phyloP scores from a whole-genome alignment of 148 eudicot species.

The Chenopodium album region DNA sequence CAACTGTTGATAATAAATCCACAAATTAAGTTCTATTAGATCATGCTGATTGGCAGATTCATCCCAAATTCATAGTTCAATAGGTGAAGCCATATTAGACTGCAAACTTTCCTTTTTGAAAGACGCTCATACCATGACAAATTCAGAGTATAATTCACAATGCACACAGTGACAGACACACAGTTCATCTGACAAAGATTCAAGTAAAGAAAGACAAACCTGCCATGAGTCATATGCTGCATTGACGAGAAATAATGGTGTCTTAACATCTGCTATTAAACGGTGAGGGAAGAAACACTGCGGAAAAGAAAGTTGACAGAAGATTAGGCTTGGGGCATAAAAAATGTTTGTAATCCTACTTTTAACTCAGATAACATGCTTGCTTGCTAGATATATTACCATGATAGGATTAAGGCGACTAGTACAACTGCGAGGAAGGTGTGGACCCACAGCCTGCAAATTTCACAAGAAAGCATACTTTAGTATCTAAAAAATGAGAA shows the following conservation, averaged over 20 bases:
- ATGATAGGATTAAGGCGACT: conserved; percentile 30
- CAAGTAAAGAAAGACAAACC: conserved; percentile 21
- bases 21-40: background rate
- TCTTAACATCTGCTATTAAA: conserved; percentile 31
- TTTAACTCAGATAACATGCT: background rate
- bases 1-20: background rate
- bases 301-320: conserved; percentile 1
- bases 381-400: conserved; percentile 25
- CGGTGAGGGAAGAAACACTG: conserved; percentile 56
- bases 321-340: background rate
- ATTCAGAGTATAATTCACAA: background rate
- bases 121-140: background rate
- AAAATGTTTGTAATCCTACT: background rate
- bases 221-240: conserved; percentile 59
- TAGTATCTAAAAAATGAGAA: background rate
- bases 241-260: conserved; percentile 45
- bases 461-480: background rate
- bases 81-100: background rate
- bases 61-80: background rate
- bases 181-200: background rate
- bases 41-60: too few relatives aligned
- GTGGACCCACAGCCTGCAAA: conserved; percentile 51
- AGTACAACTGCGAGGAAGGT: conserved; percentile 53
- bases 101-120: background rate
- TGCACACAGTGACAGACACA: background rate